These are phyloP conservation scores for Cymbidium sinense DNA, from an alignment of 106 monocot genomes.

Conservation along the genomic window DNA sequence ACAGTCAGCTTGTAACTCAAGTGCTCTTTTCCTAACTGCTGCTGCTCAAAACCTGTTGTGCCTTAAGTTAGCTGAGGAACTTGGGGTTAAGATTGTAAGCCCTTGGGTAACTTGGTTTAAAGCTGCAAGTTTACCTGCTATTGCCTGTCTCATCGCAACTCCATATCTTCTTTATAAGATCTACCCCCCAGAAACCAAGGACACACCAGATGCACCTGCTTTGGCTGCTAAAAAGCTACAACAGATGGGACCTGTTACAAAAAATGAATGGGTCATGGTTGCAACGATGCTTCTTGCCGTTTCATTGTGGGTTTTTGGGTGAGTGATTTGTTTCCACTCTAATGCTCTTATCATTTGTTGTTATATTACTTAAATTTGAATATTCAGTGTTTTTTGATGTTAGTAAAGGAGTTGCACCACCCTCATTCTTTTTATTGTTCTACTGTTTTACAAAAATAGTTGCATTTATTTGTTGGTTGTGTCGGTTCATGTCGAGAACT, in stretches of 20 bases:
- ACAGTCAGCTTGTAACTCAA: constrained; percentile 88
- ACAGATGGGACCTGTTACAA: constrained; percentile 85
- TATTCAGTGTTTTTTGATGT: background rate
- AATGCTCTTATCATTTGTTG: background rate
- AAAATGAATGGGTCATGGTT: constrained; percentile 83
- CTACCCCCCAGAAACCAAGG: constrained; percentile 79
- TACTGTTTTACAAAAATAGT: background rate
- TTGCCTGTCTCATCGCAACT: constrained; percentile 68
- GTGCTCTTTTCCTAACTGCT: constrained; percentile 93
- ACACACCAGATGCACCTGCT: constrained; percentile 88
- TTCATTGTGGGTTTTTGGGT: constrained; percentile 92
- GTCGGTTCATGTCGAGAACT: background rate
- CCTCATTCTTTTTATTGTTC: background rate
- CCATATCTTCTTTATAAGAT: constrained; percentile 88
- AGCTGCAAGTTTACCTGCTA: constrained; percentile 91
- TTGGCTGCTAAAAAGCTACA: constrained; percentile 77
- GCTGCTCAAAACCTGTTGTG: constrained; percentile 95
- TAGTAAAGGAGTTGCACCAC: background rate
- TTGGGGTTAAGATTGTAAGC: constrained; percentile 71
- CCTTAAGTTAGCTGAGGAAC: constrained; percentile 88
- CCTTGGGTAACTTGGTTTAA: constrained; percentile 96
- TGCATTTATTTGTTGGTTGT: background rate
- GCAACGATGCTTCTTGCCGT: constrained; percentile 93
- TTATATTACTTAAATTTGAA: background rate
- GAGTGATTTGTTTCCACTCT: constrained; percentile 12